phyloP scores from a whole-genome alignment of 1,139 yeast species.

The Geotrichum europaeum region DNA sequence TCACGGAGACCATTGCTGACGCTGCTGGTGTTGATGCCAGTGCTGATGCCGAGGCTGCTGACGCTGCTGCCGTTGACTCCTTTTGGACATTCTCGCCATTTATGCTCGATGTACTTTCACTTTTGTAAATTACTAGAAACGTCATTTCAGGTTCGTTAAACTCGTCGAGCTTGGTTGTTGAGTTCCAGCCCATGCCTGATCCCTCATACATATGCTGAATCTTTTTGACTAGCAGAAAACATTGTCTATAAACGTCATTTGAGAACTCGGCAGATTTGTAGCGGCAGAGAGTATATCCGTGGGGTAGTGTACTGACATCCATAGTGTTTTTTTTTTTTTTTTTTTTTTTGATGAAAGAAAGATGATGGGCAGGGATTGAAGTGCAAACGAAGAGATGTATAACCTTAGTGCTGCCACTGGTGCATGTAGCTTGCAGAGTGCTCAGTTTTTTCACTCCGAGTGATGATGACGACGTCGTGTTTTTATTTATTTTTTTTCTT shows the following conservation, averaged over 20 bases:
- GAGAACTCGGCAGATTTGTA: constrained; percentile 5
- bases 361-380: background rate
- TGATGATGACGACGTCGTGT: background rate
- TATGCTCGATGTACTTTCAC: constrained; percentile 23
- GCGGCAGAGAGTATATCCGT: background rate
- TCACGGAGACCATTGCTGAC: background rate
- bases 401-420: background rate
- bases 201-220: constrained; percentile 28
- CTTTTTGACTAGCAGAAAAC: constrained; percentile 28
- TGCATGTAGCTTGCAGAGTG: background rate
- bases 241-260: constrained; percentile 19
- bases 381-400: background rate
- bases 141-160: constrained; percentile 44
- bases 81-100: constrained; percentile 16
- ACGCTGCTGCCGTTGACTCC: background rate
- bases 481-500: background rate
- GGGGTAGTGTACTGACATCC: background rate
- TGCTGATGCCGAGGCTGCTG: background rate
- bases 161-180: constrained; percentile 40
- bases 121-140: constrained; percentile 29
- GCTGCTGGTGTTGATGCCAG: background rate
- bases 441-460: background rate
- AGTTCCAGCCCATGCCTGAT: constrained; percentile 43
- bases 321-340: background rate
- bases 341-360: background rate